Conservation (phyloP, 345 rosid species). For the Garcia nutans region DNA sequence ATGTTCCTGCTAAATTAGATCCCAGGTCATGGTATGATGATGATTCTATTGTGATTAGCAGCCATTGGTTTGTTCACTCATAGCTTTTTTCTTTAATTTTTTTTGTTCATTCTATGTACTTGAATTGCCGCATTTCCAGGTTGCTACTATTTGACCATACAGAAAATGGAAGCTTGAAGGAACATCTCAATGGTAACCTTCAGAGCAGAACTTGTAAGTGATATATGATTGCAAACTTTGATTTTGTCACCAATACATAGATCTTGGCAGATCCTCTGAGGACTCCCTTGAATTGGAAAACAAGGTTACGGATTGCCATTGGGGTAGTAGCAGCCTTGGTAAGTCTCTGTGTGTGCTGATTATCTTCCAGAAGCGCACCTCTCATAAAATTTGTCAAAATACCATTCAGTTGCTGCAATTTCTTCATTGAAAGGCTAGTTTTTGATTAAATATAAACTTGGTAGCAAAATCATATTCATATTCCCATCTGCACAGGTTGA, state of each 20-base stretch:
- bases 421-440: background rate
- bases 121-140: conserved; percentile 40
- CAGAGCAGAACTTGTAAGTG: background rate
- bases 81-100: background rate
- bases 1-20: background rate
- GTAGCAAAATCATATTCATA: background rate
- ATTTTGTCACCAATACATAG: conserved; percentile 3
- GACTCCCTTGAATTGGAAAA: conserved; percentile 90
- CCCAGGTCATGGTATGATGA: background rate
- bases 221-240: conserved; percentile 9
- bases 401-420: background rate
- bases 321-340: conserved; percentile 98
- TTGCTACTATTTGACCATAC: conserved; percentile 71
- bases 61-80: background rate
- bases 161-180: conserved; percentile 90
- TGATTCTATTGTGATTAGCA: background rate
- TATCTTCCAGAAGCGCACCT: background rate
- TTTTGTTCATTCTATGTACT: background rate
- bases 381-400: background rate
- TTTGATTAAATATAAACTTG: too few relatives aligned
- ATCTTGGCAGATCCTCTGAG: conserved; percentile 76
- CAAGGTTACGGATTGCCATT: conserved; percentile 69
- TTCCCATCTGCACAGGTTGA: background rate
- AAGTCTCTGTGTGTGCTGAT: conserved; percentile 27
- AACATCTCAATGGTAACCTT: conserved; percentile 72